Percentiles rank a stretch among this genome's conserved stretches.
These are phyloP conservation scores for Poa annua DNA, from an alignment of 176 grass and related monocot species.

Conservation along the genomic window DNA sequence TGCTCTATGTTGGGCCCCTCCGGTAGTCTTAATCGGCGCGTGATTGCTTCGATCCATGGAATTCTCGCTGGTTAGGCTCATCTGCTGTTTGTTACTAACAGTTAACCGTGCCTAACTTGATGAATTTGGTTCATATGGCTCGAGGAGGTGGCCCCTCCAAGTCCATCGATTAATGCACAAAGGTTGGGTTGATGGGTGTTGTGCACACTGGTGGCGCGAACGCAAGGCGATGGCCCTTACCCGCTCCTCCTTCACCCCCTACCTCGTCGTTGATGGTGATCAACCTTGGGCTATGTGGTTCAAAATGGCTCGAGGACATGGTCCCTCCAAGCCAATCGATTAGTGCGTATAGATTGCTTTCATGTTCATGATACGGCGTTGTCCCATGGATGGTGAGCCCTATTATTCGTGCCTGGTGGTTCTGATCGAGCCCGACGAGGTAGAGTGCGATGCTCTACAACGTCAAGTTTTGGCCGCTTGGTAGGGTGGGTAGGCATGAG, in stretches of 20 bases:
- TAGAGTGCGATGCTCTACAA: no score
- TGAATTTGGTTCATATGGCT: not conserved
- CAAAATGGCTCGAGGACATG: not conserved
- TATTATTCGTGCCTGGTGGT: no score
- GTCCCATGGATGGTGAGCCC: no score
- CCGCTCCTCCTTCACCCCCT: not conserved
- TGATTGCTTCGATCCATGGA: conserved; percentile 16
- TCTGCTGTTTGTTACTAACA: not conserved
- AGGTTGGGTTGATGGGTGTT: not conserved
- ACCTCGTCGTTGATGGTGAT: no score
- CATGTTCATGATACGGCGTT: no score
- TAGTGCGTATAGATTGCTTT: not conserved
- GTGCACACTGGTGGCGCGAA: not conserved
- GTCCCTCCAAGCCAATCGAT: not conserved
- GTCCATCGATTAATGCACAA: not conserved
- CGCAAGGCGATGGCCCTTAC: not conserved
- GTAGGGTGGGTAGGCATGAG: no score
- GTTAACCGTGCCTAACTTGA: conserved; percentile 35
- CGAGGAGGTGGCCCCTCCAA: not conserved
- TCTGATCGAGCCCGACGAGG: no score
- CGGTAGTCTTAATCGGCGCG: not conserved
- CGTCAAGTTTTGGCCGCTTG: no score
- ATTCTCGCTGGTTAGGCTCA: conserved; percentile 25
- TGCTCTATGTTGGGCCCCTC: conserved; percentile 23
- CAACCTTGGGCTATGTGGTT: not conserved